Evolutionary conservation across 75 land plant genomes (phyloP).

Genomic region (Cryptomeria japonica): DNA sequence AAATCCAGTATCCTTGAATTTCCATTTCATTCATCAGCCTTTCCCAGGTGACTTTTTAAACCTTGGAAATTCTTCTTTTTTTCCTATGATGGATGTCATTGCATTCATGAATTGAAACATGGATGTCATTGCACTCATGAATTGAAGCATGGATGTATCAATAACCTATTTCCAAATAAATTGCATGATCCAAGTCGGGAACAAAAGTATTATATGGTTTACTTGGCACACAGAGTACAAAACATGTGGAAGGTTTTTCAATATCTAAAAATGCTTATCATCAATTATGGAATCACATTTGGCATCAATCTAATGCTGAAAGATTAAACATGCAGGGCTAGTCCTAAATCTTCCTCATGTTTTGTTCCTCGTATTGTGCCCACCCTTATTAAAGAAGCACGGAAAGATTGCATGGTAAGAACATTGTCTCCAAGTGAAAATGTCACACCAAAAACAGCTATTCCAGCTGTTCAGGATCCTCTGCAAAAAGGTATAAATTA

Average conservation of each 20-base stretch:
- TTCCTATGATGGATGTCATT: background rate
- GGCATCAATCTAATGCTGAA: background rate
- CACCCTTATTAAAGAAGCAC: background rate
- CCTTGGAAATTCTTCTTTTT: too few species aligned
- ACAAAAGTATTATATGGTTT: background rate
- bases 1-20: background rate
- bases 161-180: background rate
- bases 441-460: background rate
- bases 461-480: background rate
- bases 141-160: background rate
- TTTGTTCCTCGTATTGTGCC: background rate
- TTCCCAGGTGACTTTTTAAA: background rate
- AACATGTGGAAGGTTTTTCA: background rate
- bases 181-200: background rate
- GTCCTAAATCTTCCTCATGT: background rate
- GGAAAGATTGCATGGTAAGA: background rate
- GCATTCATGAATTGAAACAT: background rate
- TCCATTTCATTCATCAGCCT: background rate
- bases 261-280: background rate
- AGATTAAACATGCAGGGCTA: background rate
- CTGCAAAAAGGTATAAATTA: background rate
- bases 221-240: background rate
- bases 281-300: background rate
- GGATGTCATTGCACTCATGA: background rate
- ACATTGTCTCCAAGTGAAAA: background rate